These are phyloP conservation scores for Sordariomycetes sp. DNA, from an alignment of 2,329 filamentous ascomycete species.

Conservation along the genomic window DNA sequence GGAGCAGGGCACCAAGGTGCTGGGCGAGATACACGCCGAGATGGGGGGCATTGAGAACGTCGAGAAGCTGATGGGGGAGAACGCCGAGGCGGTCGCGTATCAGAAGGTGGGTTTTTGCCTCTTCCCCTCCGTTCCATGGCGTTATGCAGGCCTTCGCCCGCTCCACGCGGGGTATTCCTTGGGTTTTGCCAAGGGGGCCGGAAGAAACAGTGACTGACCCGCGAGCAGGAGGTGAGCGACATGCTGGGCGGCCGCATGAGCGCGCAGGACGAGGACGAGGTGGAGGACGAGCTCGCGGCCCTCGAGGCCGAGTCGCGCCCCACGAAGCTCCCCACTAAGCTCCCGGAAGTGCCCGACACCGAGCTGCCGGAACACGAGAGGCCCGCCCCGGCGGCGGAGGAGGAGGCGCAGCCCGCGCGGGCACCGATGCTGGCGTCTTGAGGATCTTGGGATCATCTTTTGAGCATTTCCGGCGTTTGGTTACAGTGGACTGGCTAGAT, in stretches of 20 bases:
- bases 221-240: constrained; percentile 73
- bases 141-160: not conserved
- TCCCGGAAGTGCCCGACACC: not conserved
- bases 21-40: constrained; percentile 85
- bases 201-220: not conserved
- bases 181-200: not conserved
- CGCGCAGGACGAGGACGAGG: constrained; percentile 93
- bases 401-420: constrained; percentile 1
- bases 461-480: not conserved
- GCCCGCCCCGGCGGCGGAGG: not conserved
- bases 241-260: constrained; percentile 83
- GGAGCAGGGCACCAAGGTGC: constrained; percentile 80
- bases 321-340: not conserved
- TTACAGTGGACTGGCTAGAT: not conserved
- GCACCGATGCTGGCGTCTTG: constrained; percentile 12
- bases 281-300: constrained; percentile 85
- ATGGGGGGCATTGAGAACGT: constrained; percentile 93
- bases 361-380: constrained; percentile 6
- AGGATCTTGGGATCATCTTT: not conserved
- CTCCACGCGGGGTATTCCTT: not conserved
- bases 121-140: not conserved
- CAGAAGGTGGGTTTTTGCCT: constrained; percentile 53
- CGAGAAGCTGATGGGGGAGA: constrained; percentile 91
- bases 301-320: constrained; percentile 43
- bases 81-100: constrained; percentile 81